Conservation (phyloP, 2,329 filamentous ascomycete species). For the Pseudogymnoascus sp. region DNA sequence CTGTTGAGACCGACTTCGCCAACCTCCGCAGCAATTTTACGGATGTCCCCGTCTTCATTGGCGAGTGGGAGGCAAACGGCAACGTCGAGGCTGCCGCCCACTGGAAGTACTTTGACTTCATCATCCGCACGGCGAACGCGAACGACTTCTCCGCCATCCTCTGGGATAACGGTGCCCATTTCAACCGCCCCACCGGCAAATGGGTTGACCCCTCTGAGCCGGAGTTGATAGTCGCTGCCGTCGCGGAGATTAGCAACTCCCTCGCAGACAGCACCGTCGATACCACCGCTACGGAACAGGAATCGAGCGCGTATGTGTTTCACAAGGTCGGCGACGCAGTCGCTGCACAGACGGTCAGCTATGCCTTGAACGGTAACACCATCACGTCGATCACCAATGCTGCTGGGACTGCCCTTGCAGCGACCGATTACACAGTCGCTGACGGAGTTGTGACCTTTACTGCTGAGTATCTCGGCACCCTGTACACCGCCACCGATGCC, state of each 20-base stretch:
- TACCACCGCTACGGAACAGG: conserved; percentile 35
- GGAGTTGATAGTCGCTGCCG: conserved; percentile 39
- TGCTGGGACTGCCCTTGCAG: conserved; percentile 29
- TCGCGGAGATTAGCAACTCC: conserved; percentile 37
- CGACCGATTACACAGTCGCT: conserved; percentile 40
- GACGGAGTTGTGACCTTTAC: conserved; percentile 39
- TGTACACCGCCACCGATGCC: conserved; percentile 33
- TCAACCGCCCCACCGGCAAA: conserved; percentile 38
- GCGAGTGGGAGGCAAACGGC: conserved; percentile 45
- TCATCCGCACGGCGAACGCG: conserved; percentile 39
- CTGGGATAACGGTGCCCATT: conserved; percentile 54
- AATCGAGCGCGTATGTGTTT: conserved; percentile 46
- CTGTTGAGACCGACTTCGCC: conserved; percentile 41
- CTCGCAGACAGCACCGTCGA: conserved; percentile 46
- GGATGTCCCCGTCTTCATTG: conserved; percentile 45
- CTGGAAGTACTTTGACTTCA: conserved; percentile 49
- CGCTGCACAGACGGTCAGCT: conserved; percentile 36
- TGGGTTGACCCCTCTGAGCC: conserved; percentile 45
- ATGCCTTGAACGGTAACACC: conserved; percentile 46
- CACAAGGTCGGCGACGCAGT: conserved; percentile 40
- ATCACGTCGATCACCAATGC: conserved; percentile 34
- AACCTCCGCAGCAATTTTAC: conserved; percentile 46
- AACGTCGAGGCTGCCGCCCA: conserved; percentile 46
- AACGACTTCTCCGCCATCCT: conserved; percentile 44
- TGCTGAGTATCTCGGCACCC: conserved; percentile 36